These are phyloP conservation scores for Phytophthora pinifolia DNA, from an alignment of 352 stramenopile genomes.

Conservation along the genomic window DNA sequence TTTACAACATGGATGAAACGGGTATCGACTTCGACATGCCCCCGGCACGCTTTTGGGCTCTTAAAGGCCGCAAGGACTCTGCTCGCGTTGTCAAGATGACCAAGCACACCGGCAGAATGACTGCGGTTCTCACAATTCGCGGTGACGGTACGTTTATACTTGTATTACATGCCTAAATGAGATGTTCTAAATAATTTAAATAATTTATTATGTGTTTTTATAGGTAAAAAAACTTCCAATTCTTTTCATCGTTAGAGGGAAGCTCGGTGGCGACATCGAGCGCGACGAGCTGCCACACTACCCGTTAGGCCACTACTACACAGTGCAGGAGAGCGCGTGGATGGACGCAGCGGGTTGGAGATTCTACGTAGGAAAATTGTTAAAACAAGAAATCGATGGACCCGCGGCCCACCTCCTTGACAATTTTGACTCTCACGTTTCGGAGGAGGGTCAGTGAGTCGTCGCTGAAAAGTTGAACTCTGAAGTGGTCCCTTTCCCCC, in stretches of 20 bases:
- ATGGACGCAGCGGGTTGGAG: too few species aligned
- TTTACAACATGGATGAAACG: conserved; percentile 9
- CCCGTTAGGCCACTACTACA: conserved; percentile 2
- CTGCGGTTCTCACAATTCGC: background rate
- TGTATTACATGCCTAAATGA: conserved; percentile 1
- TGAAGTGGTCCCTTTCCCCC: too few species aligned
- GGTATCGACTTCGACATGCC: conserved; percentile 8
- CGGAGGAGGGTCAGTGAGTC: too few species aligned
- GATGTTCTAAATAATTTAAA: too few species aligned
- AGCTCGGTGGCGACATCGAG: conserved; percentile 1
- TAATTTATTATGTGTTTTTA: too few species aligned
- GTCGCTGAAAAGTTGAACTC: background rate
- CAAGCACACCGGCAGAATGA: too few species aligned
- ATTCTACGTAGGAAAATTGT: too few species aligned
- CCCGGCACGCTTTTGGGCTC: background rate
- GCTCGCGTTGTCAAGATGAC: background rate
- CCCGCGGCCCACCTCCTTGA: too few species aligned
- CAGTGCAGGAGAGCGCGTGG: background rate
- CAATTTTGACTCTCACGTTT: too few species aligned
- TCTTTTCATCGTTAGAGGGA: conserved; percentile 1
- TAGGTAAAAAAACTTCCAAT: background rate
- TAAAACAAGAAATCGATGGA: too few species aligned
- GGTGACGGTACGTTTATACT: too few species aligned
- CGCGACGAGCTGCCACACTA: background rate
- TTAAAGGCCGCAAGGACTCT: background rate